phyloP scores from a whole-genome alignment of 768 basidiomycete genomes.

The Suillus ampliporus region DNA sequence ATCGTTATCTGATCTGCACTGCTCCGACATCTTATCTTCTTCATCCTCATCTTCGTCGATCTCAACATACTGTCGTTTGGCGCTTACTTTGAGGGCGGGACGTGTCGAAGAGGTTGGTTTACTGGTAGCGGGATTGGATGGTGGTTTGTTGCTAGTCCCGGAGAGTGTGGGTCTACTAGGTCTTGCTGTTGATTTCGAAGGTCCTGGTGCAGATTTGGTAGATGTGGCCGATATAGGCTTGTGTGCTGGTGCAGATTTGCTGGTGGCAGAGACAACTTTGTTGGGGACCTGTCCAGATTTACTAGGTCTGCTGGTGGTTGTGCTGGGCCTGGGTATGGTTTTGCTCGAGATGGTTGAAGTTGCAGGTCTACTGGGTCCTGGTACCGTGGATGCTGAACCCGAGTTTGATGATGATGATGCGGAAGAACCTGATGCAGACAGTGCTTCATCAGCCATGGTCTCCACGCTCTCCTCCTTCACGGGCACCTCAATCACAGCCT shows the following conservation, averaged over 20 bases:
- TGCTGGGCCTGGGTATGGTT: slow-evolving; percentile 10
- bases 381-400: slow-evolving; percentile 11
- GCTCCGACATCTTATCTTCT: slow-evolving; percentile 20
- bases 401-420: slow-evolving; percentile 21
- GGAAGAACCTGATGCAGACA: slow-evolving; percentile 20
- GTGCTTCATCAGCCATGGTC: slow-evolving; percentile 25
- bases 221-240: background rate
- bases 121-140: background rate
- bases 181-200: slow-evolving; percentile 4
- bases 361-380: background rate
- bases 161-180: background rate
- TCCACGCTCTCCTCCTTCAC: slow-evolving; percentile 68
- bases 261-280: slow-evolving; percentile 6
- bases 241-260: slow-evolving; percentile 7
- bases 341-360: slow-evolving; percentile 13
- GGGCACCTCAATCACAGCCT: slow-evolving; percentile 59
- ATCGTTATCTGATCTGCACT: slow-evolving; percentile 17
- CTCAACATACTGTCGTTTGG: slow-evolving; percentile 36
- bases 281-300: slow-evolving; percentile 12
- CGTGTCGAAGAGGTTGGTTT: slow-evolving; percentile 15
- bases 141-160: background rate
- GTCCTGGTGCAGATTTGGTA: background rate
- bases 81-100: slow-evolving; percentile 22
- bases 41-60: slow-evolving; percentile 36
- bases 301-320: slow-evolving; percentile 3